Percentiles rank a stretch among this genome's conserved stretches.
phyloP scores from a whole-genome alignment of 345 rosid genomes.

The Brassica cretica region DNA sequence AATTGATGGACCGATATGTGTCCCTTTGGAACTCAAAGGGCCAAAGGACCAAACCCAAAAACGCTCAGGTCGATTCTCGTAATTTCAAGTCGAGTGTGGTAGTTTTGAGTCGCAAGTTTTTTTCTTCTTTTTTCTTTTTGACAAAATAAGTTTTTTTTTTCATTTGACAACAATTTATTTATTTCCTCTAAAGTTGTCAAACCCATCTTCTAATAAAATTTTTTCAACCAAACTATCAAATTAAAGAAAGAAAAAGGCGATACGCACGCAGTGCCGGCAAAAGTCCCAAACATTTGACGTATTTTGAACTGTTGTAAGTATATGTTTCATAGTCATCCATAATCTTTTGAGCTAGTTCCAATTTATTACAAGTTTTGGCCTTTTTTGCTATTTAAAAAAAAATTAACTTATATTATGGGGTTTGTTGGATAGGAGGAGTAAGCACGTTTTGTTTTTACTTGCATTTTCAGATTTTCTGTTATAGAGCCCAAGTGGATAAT shows the following conservation, averaged over 20 bases:
- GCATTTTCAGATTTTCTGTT: background rate
- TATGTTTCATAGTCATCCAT: constrained; percentile 36
- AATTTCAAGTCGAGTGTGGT: constrained; percentile 9
- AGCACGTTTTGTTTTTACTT: background rate
- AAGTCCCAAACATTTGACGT: constrained; percentile 34
- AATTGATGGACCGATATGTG: constrained; percentile 23
- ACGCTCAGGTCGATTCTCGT: constrained; percentile 23
- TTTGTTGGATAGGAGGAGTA: background rate
- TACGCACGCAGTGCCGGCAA: constrained; percentile 30
- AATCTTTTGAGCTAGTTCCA: background rate
- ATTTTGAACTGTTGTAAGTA: background rate
- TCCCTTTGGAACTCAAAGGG: constrained; percentile 48
- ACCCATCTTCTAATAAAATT: background rate
- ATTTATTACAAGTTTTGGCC: background rate
- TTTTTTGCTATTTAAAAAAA: background rate
- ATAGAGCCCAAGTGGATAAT: background rate
- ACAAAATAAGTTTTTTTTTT: background rate
- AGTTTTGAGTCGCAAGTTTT: constrained; percentile 27
- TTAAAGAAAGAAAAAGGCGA: constrained; percentile 8
- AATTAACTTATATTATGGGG: background rate
- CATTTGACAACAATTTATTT: constrained; percentile 8
- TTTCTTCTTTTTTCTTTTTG: background rate
- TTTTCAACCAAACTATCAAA: background rate
- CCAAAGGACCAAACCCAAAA: constrained; percentile 34
- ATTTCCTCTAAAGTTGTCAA: constrained; percentile 1